These are phyloP conservation scores for Tylopilus felleus DNA, from an alignment of 768 basidiomycete genomes.

Conservation along the genomic window DNA sequence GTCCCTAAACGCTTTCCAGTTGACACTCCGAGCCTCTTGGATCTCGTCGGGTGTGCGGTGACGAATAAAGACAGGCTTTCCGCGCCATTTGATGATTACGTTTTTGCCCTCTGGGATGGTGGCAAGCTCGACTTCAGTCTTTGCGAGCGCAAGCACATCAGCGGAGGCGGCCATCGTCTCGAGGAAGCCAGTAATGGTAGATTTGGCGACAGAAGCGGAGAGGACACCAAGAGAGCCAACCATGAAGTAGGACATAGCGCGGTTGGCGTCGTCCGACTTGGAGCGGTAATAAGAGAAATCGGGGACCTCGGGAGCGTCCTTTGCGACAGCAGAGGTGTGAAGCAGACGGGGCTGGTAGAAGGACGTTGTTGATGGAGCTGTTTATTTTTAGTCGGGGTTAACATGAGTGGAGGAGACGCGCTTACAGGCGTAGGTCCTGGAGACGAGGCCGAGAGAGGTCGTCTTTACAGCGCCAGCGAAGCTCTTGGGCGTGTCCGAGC, in stretches of 20 bases:
- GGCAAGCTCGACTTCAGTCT: constrained; percentile 90
- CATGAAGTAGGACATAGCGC: constrained; percentile 85
- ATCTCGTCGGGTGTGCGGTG: constrained; percentile 92
- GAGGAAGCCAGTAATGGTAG: constrained; percentile 89
- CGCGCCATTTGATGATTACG: constrained; percentile 97
- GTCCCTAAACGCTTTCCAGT: constrained; percentile 88
- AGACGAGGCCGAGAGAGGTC: constrained; percentile 53
- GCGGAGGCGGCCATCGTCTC: constrained; percentile 96
- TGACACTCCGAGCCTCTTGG: constrained; percentile 79
- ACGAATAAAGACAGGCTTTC: constrained; percentile 99
- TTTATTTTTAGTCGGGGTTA: constrained; percentile 16
- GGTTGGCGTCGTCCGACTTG: constrained; percentile 60
- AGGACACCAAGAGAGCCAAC: constrained; percentile 89
- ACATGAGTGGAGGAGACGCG: constrained; percentile 11
- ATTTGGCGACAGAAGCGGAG: constrained; percentile 92
- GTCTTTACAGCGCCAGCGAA: constrained; percentile 58
- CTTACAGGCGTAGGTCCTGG: constrained; percentile 65
- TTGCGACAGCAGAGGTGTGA: constrained; percentile 68
- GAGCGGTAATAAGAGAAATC: constrained; percentile 84
- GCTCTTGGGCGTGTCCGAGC: constrained; percentile 58
- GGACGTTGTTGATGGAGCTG: constrained; percentile 50
- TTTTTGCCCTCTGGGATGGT: constrained; percentile 97
- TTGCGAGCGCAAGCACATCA: constrained; percentile 96
- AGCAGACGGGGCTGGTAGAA: constrained; percentile 66
- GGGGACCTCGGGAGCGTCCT: constrained; percentile 79